phyloP scores from a whole-genome alignment of 2,329 filamentous ascomycete genomes.

The Periglandula ipomoeae region DNA sequence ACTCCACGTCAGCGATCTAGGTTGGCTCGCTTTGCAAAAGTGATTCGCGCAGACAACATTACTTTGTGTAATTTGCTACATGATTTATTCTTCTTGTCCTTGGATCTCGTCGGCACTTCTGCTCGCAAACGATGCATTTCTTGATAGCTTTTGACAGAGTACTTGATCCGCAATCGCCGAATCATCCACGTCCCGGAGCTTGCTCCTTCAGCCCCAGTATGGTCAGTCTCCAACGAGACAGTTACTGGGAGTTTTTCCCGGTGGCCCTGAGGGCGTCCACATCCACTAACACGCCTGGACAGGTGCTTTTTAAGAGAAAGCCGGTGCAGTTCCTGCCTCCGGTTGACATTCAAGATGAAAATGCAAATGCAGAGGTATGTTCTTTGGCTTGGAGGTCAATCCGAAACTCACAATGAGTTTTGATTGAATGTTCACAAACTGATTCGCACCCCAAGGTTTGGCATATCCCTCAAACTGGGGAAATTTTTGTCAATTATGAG shows the following conservation, averaged over 20 bases:
- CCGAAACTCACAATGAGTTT: slow-evolving; percentile 1
- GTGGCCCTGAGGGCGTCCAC: background rate
- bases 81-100: background rate
- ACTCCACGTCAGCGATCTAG: slow-evolving; percentile 2
- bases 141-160: background rate
- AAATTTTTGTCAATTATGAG: slow-evolving; percentile 84
- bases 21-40: background rate
- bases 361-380: slow-evolving; percentile 68
- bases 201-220: slow-evolving; percentile 5
- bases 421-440: background rate
- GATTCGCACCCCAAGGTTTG: slow-evolving; percentile 57
- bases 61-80: background rate
- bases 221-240: slow-evolving; percentile 6
- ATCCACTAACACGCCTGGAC: slow-evolving; percentile 9
- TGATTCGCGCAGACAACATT: background rate
- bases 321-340: slow-evolving; percentile 73
- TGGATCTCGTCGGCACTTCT: background rate
- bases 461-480: slow-evolving; percentile 82
- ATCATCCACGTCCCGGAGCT: background rate
- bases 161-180: slow-evolving; percentile 1
- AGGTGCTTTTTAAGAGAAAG: slow-evolving; percentile 96
- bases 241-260: background rate
- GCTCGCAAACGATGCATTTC: background rate
- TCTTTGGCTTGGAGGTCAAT: background rate
- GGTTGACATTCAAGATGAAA: slow-evolving; percentile 68